Percentiles rank a stretch among this genome's conserved stretches.
These are phyloP conservation scores for Colletotrichum magnum DNA, from an alignment of 2,329 filamentous ascomycete species.

Conservation along the genomic window DNA sequence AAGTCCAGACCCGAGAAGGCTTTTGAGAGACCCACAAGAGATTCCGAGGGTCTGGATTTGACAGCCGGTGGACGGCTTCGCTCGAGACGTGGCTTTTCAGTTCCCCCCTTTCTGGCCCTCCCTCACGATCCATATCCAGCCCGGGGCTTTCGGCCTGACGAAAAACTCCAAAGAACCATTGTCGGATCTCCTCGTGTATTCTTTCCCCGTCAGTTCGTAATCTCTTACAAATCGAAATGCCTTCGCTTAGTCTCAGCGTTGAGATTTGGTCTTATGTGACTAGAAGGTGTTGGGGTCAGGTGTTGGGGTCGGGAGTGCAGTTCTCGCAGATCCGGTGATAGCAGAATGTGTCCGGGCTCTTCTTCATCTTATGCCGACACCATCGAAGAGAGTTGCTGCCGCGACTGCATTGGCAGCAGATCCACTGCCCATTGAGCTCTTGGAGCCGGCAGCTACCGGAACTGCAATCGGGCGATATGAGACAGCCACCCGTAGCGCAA, in stretches of 20 bases:
- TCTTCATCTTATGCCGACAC: conserved; percentile 61
- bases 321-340: conserved; percentile 64
- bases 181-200: conserved; percentile 10
- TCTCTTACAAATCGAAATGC: neutral
- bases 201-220: neutral
- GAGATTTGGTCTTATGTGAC: no score
- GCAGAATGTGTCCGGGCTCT: conserved; percentile 65
- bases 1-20: conserved; percentile 6
- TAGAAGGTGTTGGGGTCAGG: neutral
- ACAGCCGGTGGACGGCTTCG: conserved; percentile 11
- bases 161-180: conserved; percentile 9
- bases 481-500: conserved; percentile 61
- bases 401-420: conserved; percentile 64
- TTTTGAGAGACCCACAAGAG: conserved; percentile 3
- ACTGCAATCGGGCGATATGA: conserved; percentile 60
- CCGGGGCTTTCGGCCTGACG: neutral
- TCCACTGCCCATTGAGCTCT: conserved; percentile 64
- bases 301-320: conserved; percentile 54
- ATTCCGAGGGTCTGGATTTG: conserved; percentile 6
- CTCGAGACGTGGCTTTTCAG: neutral
- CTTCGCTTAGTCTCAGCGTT: no score
- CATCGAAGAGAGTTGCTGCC: conserved; percentile 61
- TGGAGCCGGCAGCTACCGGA: conserved; percentile 64
- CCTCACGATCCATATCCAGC: no score
- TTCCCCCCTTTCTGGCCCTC: neutral